Conservation (phyloP, 441 rosid genomes). For the Pelargonium fulgidum region DNA sequence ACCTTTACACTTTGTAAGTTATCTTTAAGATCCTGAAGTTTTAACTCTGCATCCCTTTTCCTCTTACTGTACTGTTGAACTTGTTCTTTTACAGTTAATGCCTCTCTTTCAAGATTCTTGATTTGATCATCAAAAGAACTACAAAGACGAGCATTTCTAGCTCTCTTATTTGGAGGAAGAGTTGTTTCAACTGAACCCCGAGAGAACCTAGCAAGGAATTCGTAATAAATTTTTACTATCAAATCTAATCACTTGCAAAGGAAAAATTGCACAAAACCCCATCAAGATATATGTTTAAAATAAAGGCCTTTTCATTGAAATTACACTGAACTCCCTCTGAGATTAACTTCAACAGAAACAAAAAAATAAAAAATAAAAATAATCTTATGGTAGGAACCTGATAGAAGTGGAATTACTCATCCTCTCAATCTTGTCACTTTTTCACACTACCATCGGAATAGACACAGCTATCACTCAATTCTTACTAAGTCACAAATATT, state of each 20-base stretch:
- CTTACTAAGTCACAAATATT: neutral
- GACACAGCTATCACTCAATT: neutral
- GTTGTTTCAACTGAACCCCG: conserved; percentile 85
- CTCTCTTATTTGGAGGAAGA: conserved; percentile 53
- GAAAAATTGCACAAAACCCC: neutral
- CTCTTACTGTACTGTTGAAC: conserved; percentile 45
- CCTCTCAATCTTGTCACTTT: neutral
- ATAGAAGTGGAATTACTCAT: neutral
- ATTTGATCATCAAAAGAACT: conserved; percentile 78
- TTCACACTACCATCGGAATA: neutral
- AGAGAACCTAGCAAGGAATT: conserved; percentile 56
- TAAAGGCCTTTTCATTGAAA: neutral
- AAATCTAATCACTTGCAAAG: neutral
- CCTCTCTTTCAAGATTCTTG: conserved; percentile 49
- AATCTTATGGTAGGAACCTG: neutral
- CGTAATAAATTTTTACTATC: conserved; percentile 1
- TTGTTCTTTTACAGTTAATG: conserved; percentile 33
- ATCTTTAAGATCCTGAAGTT: conserved; percentile 39
- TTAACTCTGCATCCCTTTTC: conserved; percentile 53
- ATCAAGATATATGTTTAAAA: neutral
- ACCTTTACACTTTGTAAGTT: conserved; percentile 50
- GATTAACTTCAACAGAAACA: neutral
- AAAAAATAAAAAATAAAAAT: too few species aligned
- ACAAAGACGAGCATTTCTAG: conserved; percentile 65
- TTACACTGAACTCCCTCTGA: neutral